Evolutionary conservation across 495 filamentous ascomycete genomes (phyloP).

Genomic region (Aspergillus ellipticus): DNA sequence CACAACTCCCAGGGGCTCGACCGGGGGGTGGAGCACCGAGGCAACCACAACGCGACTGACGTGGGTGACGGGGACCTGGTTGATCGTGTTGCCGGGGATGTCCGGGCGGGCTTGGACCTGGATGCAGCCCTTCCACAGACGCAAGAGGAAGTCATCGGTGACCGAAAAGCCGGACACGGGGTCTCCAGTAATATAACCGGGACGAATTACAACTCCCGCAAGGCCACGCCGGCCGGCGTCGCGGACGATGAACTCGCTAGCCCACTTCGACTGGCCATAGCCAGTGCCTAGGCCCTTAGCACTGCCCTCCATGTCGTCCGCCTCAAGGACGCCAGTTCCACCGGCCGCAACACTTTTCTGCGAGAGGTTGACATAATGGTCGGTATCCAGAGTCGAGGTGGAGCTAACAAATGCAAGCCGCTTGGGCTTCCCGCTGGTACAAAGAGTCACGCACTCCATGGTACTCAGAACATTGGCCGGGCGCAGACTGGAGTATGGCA

Average conservation of each 20-base stretch:
- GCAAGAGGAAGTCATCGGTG: slow-evolving; percentile 90
- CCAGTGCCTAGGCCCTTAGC: slow-evolving; percentile 69
- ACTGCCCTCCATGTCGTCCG: slow-evolving; percentile 64
- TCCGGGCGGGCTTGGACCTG: slow-evolving; percentile 69
- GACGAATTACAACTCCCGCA: slow-evolving; percentile 69
- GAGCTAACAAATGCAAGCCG: slow-evolving; percentile 79
- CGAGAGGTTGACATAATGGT: slow-evolving; percentile 72
- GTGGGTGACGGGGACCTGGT: slow-evolving; percentile 84
- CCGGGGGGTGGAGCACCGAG: slow-evolving; percentile 57
- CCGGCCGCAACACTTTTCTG: slow-evolving; percentile 52
- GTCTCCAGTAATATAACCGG: slow-evolving; percentile 84
- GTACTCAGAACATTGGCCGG: slow-evolving; percentile 79
- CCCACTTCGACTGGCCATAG: slow-evolving; percentile 91
- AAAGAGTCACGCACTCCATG: slow-evolving; percentile 71
- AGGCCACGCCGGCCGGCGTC: slow-evolving; percentile 79
- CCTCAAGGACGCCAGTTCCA: slow-evolving; percentile 55
- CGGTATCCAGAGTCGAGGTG: slow-evolving; percentile 77
- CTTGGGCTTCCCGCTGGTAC: slow-evolving; percentile 74
- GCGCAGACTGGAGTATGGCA: slow-evolving; percentile 71
- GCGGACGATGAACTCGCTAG: slow-evolving; percentile 72
- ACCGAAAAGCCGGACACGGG: slow-evolving; percentile 67
- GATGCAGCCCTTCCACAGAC: slow-evolving; percentile 84
- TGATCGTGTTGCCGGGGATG: slow-evolving; percentile 78
- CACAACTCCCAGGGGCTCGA: slow-evolving; percentile 53
- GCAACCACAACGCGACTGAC: slow-evolving; percentile 78